A percentile compares a stretch with the other conserved stretches of the same genome.
Conservation (phyloP, 1,284 basidiomycete genomes). For the Vanrija pseudolonga region DNA sequence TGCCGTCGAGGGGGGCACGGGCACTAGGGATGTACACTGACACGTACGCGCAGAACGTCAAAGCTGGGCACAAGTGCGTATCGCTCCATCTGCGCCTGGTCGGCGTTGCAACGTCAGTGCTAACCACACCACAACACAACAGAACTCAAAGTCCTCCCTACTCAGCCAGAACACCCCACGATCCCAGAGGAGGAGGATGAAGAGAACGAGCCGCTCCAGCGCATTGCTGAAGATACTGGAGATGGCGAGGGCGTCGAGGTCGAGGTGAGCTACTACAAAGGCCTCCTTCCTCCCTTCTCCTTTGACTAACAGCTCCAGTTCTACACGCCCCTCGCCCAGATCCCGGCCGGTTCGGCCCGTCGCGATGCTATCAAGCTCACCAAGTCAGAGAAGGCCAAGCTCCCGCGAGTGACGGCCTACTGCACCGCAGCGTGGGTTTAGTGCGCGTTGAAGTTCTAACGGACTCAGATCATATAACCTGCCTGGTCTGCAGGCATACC, state of each 20-base stretch:
- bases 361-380: constrained; percentile 84
- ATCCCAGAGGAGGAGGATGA: constrained; percentile 59
- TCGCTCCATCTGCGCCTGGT: neutral
- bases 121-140: constrained; percentile 37
- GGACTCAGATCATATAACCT: constrained; percentile 74
- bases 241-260: constrained; percentile 63
- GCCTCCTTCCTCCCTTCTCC: neutral
- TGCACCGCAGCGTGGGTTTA: constrained; percentile 76
- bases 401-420: constrained; percentile 93
- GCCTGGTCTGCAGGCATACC: constrained; percentile 79
- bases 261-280: constrained; percentile 56
- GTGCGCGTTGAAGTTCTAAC: neutral
- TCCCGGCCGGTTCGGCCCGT: constrained; percentile 88
- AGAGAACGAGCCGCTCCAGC: constrained; percentile 31
- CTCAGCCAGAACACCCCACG: constrained; percentile 66
- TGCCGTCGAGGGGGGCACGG: neutral
- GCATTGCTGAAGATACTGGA: constrained; percentile 24
- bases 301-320: constrained; percentile 54
- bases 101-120: neutral
- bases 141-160: constrained; percentile 90
- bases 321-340: constrained; percentile 83
- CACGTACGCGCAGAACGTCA: constrained; percentile 55
- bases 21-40: constrained; percentile 3
- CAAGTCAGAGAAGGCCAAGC: constrained; percentile 86
- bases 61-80: constrained; percentile 54